Conservation (phyloP, 768 basidiomycete species). For the Auricularia sp. region DNA sequence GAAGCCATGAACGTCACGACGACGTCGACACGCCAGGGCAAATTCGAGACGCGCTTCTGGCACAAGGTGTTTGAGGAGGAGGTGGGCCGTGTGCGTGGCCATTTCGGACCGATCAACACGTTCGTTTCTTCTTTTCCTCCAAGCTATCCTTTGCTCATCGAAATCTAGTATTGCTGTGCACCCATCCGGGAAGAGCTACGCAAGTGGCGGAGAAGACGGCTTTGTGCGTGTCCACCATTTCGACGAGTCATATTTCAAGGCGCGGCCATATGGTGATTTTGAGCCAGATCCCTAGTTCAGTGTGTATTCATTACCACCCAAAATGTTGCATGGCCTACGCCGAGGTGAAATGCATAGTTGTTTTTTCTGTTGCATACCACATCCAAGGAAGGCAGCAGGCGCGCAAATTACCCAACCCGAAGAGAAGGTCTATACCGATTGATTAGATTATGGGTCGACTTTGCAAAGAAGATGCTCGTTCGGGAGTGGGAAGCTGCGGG, state of each 20-base stretch:
- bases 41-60: conserved; percentile 98
- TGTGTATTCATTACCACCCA: too few relatives aligned
- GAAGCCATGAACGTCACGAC: conserved; percentile 97
- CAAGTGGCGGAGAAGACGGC: conserved; percentile 95
- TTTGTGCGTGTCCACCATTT: conserved; percentile 87
- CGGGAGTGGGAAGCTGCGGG: too few relatives aligned
- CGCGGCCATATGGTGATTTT: conserved; percentile 84
- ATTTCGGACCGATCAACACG: conserved; percentile 96
- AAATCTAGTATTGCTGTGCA: conserved; percentile 76
- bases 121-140: conserved; percentile 32
- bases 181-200: conserved; percentile 78
- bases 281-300: conserved; percentile 51
- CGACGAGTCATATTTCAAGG: conserved; percentile 89
- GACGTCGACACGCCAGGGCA: conserved; percentile 85
- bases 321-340: too few relatives aligned
- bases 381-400: too few relatives aligned
- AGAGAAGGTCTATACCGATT: too few relatives aligned
- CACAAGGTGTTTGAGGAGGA: conserved; percentile 96
- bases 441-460: too few relatives aligned
- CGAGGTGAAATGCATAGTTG: too few relatives aligned
- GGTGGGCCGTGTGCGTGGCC: conserved; percentile 92
- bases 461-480: too few relatives aligned
- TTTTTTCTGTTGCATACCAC: too few relatives aligned
- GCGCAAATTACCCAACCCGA: too few relatives aligned
- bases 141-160: conserved; percentile 4